These are phyloP conservation scores for Diaporthe humulicola DNA, from an alignment of 2,329 filamentous ascomycete genomes.

Conservation along the genomic window DNA sequence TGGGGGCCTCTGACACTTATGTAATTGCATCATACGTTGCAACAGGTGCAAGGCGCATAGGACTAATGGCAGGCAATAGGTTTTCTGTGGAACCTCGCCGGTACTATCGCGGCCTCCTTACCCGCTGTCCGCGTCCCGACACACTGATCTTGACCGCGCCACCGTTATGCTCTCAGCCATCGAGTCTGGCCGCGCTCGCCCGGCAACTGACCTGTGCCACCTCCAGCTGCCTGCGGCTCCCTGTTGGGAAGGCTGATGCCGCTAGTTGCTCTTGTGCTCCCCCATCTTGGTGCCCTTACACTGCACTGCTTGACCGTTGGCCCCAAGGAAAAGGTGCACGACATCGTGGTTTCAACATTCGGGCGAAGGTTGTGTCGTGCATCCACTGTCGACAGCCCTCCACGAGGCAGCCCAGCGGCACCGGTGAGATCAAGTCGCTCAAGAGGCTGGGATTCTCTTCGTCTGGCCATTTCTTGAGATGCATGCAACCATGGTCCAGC, in stretches of 20 bases:
- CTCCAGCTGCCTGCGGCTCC: conserved; percentile 12
- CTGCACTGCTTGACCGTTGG: conserved; percentile 25
- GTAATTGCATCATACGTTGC: conserved; percentile 33
- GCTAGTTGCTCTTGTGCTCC: conserved; percentile 15
- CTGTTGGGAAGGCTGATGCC: conserved; percentile 29
- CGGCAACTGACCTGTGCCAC: conserved; percentile 34
- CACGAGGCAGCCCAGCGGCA: neutral
- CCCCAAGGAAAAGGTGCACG: neutral
- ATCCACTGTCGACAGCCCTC: neutral
- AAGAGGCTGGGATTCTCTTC: neutral
- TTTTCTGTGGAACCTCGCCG: conserved; percentile 27
- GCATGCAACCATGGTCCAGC: neutral
- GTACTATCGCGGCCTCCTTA: conserved; percentile 25
- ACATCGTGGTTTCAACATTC: neutral
- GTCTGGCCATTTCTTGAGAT: neutral
- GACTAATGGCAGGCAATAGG: conserved; percentile 33
- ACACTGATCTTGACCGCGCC: conserved; percentile 28
- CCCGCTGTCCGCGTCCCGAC: conserved; percentile 16
- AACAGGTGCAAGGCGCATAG: conserved; percentile 12
- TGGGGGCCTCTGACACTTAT: conserved; percentile 21
- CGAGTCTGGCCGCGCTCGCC: conserved; percentile 32
- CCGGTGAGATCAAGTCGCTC: neutral
- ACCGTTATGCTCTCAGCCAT: conserved; percentile 23
- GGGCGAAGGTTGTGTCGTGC: neutral
- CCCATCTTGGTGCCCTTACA: conserved; percentile 19